Conservation (phyloP, 2,329 filamentous ascomycete species). For the Aspergillus oerlinghausenensis region DNA sequence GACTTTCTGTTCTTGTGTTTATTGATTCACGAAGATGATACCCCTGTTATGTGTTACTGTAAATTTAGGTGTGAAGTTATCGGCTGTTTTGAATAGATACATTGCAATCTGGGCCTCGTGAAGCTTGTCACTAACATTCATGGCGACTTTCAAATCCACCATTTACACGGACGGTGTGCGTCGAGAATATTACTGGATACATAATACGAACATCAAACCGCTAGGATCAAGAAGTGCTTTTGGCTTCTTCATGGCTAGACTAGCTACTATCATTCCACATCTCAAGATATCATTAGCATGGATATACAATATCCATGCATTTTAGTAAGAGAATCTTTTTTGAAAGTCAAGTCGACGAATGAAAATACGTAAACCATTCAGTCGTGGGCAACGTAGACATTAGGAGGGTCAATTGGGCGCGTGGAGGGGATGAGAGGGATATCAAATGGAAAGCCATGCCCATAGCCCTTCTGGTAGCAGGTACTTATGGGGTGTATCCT, state of each 20-base stretch:
- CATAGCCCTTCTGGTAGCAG: neutral
- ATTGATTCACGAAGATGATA: conserved; percentile 1
- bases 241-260: conserved; percentile 5
- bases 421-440: neutral
- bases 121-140: neutral
- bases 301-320: conserved; percentile 5
- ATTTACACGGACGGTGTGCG: neutral
- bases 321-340: conserved; percentile 8
- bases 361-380: conserved; percentile 17
- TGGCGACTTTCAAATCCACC: neutral
- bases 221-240: neutral
- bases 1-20: neutral
- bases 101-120: neutral
- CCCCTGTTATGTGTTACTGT: neutral
- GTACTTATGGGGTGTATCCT: neutral
- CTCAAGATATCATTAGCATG: conserved; percentile 15
- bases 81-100: neutral
- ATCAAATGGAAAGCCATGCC: neutral
- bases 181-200: neutral
- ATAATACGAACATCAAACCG: neutral
- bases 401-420: neutral
- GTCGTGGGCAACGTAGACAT: conserved; percentile 15
- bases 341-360: conserved; percentile 9
- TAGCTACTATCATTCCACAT: conserved; percentile 15
- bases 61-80: neutral